phyloP scores from a whole-genome alignment of 306 rosid genomes.

The Malus sylvestris region DNA sequence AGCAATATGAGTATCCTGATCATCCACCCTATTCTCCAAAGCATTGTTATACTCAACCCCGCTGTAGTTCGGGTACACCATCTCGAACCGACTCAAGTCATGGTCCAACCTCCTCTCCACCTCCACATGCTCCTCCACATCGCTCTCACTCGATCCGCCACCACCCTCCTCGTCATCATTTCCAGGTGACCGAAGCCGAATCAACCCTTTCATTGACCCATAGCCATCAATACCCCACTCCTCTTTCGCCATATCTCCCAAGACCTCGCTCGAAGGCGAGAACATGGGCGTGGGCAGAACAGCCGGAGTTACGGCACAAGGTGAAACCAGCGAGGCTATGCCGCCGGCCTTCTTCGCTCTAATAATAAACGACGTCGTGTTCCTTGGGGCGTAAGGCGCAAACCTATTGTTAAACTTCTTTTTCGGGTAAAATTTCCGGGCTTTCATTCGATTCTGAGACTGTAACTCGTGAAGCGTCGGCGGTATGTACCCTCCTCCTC shows the following conservation, averaged over 20 bases:
- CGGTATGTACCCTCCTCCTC: conserved; percentile 42
- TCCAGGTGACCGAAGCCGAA: conserved; percentile 52
- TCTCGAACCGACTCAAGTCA: conserved; percentile 90
- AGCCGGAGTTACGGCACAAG: conserved; percentile 79
- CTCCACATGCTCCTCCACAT: conserved; percentile 84
- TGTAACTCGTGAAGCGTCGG: conserved; percentile 77
- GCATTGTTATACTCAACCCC: conserved; percentile 72
- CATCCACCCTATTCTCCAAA: conserved; percentile 82
- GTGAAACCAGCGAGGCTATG: conserved; percentile 74
- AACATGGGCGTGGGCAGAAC: conserved; percentile 71
- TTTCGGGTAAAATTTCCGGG: conserved; percentile 49
- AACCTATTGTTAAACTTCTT: conserved; percentile 55
- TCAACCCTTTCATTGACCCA: conserved; percentile 78
- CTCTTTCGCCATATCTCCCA: conserved; percentile 60
- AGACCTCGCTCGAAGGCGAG: conserved; percentile 58
- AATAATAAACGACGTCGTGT: conserved; percentile 67
- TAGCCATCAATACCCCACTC: conserved; percentile 86
- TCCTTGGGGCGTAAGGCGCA: conserved; percentile 76
- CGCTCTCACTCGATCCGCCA: conserved; percentile 83
- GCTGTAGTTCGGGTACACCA: conserved; percentile 68
- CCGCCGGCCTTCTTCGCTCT: conserved; percentile 63
- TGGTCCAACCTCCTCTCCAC: conserved; percentile 89
- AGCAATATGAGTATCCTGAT: conserved; percentile 88
- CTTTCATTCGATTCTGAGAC: conserved; percentile 64
- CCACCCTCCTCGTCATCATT: conserved; percentile 29